Evolutionary conservation across 2,329 filamentous ascomycete genomes (phyloP), one percentile per base, ranked within the genome.

Genomic region (Arthrobotrys megalospora): DNA sequence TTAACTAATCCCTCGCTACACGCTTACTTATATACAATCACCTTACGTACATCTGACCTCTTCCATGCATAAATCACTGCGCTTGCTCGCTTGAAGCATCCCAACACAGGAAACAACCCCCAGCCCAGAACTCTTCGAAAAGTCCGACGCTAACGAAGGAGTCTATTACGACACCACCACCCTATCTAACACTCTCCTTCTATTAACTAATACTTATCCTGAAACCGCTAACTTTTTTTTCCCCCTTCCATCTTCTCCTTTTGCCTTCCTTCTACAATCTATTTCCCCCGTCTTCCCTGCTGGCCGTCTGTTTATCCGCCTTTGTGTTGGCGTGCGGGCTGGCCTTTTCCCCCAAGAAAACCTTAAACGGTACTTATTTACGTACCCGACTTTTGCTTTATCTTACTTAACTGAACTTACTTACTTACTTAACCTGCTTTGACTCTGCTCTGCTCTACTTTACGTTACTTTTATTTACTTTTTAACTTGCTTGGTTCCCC

Each of bases 1-100:
- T 28, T 28, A 28, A 28, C 24, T 28, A 28, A 28, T 45, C n/a
- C 36, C 41, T 45, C 12, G 41, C 12, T 45, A 45, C 41, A 12
- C 41, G 10, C 36, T 38, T 2, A 38, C 36, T 38, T n/a, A 6
- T 28, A 28, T 28, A 28, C 24, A 28, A 28, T 28, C 24, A 28
- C 2, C 47, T 24, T 24, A 53, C 14, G 34, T 21, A 21, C 36
- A 60, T 60, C 55, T 43, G 55, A 58, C 52, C 32, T 34, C 14
- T 4, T 58, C 16, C 52, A 28, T 52, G 48, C 48, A 52, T 52
- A 52, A 52, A 32, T 52, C 55, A 1, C 19, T 60, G 55, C 55
- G 55, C 55, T 43, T 60, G 55, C 55, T 60, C 55, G 55, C 55
- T 60, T 60, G 55, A 60, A 60, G 55, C 34, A 60, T 41, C 36